Evolutionary conservation across 2,329 filamentous ascomycete genomes (phyloP).

Genomic region (Sporothrix brasiliensis): DNA sequence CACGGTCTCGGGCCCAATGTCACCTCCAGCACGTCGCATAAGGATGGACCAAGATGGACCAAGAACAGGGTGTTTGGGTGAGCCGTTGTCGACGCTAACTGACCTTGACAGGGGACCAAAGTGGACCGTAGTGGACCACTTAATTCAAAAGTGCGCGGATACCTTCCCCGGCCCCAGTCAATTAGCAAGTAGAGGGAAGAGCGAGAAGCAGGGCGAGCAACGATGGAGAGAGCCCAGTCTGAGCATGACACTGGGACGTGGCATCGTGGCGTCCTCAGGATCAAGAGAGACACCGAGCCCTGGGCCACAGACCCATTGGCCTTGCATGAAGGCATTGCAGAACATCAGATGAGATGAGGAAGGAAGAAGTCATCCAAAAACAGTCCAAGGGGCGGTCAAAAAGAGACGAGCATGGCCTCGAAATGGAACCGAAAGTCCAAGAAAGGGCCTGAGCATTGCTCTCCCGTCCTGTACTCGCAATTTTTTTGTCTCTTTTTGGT

Average conservation of each 20-base stretch:
- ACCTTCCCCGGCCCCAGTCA: slow-evolving; percentile 25
- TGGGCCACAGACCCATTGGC: background rate
- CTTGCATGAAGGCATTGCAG: background rate
- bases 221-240: background rate
- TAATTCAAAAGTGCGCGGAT: slow-evolving; percentile 22
- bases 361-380: background rate
- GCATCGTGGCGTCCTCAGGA: background rate
- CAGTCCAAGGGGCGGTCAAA: background rate
- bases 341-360: background rate
- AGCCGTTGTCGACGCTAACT: slow-evolving; percentile 18
- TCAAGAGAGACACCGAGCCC: background rate
- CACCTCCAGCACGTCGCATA: slow-evolving; percentile 2
- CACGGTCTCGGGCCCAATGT: background rate
- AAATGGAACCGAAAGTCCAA: background rate
- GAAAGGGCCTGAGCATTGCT: background rate
- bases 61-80: background rate
- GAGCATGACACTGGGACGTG: slow-evolving; percentile 2
- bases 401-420: background rate
- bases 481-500: background rate
- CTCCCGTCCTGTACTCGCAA: background rate
- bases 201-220: background rate
- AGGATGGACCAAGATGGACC: background rate
- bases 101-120: background rate
- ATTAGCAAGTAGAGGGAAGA: background rate
- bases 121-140: background rate